phyloP scores from a whole-genome alignment of 169 alveolate genomes.

The Plasmodium fragile region DNA sequence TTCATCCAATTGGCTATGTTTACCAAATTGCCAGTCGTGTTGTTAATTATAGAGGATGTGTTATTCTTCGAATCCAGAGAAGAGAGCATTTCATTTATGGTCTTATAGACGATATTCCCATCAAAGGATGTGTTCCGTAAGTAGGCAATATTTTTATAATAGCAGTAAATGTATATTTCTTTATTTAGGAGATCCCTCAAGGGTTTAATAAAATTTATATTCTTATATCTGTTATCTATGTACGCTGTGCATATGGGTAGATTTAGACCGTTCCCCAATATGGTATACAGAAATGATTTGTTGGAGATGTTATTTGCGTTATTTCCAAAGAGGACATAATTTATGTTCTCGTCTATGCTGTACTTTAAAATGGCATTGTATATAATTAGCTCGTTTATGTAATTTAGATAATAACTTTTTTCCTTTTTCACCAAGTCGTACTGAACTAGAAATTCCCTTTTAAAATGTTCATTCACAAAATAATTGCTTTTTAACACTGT shows the following conservation, averaged over 20 bases:
- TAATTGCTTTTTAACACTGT: conserved; percentile 45
- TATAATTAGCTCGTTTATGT: conserved; percentile 63
- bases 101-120: conserved; percentile 25
- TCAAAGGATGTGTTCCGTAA: conserved; percentile 14
- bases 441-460: conserved; percentile 6
- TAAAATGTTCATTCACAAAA: conserved; percentile 33
- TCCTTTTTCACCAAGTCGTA: conserved; percentile 52
- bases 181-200: conserved; percentile 57
- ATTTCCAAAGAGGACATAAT: conserved; percentile 60
- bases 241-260: conserved; percentile 43
- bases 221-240: conserved; percentile 43
- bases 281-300: conserved; percentile 56
- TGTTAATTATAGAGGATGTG: conserved; percentile 27
- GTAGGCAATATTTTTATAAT: conserved; percentile 51
- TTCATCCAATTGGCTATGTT: not conserved
- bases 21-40: conserved; percentile 28
- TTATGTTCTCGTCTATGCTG: conserved; percentile 46
- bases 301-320: conserved; percentile 74
- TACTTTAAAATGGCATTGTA: conserved; percentile 59
- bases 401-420: conserved; percentile 51
- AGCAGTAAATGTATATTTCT: conserved; percentile 68
- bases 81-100: conserved; percentile 47
- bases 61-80: conserved; percentile 36
- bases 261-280: conserved; percentile 62
- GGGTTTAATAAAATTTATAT: conserved; percentile 46